Evolutionary conservation across 257 asterid genomes (phyloP), one percentile per base, ranked within the genome.

Genomic region (Capsicum chinense): DNA sequence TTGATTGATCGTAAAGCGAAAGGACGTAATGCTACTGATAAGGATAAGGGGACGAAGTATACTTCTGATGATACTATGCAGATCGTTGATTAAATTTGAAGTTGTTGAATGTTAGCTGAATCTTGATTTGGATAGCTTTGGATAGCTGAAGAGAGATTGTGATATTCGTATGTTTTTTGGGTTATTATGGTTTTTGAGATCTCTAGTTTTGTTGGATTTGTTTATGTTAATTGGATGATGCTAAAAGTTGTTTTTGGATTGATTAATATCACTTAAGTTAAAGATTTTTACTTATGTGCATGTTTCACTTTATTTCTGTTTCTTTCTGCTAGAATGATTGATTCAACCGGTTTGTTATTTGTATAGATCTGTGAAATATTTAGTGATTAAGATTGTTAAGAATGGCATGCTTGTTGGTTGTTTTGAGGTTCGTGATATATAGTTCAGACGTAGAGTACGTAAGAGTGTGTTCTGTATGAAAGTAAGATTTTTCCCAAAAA

Each of bases 41-140:
- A 92, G 90, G 96, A 91, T 14, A 93, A 93, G 89, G 96, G 96
- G 0, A 87, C 92, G 3, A 93, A 93, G 86, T 93, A 92, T 83
- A 93, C 95, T 2, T 86, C 92, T 2, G 94, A 93, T 62, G 97
- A 93, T 83, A 86, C 92, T 79, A 90, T 92, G 94, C 96, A 92
- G 89, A 87, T 87, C 15, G 87, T 91, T 48, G 96, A 92, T 89
- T 92, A 87, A 71, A 66, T 84, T 59, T 64, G 3, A 12, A 11
- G 33, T 26, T 26, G 33, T 26, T 26, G 33, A 26, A 26, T 26
- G 33, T 26, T 26, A 26, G 33, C 0, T 26, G 33, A 26, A 26
- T 26, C 33, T 26, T 26, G 2, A 26, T 26, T 26, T 26, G 33
- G 33, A 26, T 26, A 26, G 2, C 33, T 26, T 26, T 26, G 33